Percentiles rank a stretch among this genome's conserved stretches.
phyloP scores from a whole-genome alignment of 2,329 filamentous ascomycete species.

The Cladosporium sp. region DNA sequence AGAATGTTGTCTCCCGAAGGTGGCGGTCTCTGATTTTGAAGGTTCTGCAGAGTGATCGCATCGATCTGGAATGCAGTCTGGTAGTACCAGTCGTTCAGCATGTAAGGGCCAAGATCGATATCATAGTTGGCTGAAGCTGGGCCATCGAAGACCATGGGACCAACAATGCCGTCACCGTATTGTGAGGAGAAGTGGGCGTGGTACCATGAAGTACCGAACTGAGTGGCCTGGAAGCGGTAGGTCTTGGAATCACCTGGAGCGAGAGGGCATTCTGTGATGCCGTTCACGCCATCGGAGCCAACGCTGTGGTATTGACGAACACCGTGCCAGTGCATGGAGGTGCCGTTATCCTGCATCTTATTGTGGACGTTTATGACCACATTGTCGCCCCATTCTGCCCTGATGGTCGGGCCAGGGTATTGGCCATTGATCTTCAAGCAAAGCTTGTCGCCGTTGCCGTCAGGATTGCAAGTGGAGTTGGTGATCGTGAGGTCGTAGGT shows the following conservation, averaged over 20 bases:
- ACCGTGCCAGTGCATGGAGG: conserved; percentile 61
- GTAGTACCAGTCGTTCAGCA: conserved; percentile 57
- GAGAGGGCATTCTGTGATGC: conserved; percentile 43
- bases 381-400: conserved; percentile 44
- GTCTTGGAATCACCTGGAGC: conserved; percentile 50
- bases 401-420: conserved; percentile 61
- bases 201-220: conserved; percentile 46
- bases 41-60: conserved; percentile 29
- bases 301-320: conserved; percentile 54
- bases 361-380: conserved; percentile 48
- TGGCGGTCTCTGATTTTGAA: conserved; percentile 30
- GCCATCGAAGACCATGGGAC: conserved; percentile 59
- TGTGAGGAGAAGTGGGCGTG: conserved; percentile 56
- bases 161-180: conserved; percentile 56
- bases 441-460: conserved; percentile 31
- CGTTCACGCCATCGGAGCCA: conserved; percentile 55
- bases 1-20: conserved; percentile 49
- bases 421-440: conserved; percentile 56
- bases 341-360: conserved; percentile 51
- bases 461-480: conserved; percentile 43
- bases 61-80: conserved; percentile 23
- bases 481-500: conserved; percentile 31
- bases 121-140: conserved; percentile 58
- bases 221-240: conserved; percentile 55
- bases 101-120: conserved; percentile 56